Base-by-base conservation (phyloP, 2,329 filamentous ascomycete species). In the Ascosphaera apis region DNA sequence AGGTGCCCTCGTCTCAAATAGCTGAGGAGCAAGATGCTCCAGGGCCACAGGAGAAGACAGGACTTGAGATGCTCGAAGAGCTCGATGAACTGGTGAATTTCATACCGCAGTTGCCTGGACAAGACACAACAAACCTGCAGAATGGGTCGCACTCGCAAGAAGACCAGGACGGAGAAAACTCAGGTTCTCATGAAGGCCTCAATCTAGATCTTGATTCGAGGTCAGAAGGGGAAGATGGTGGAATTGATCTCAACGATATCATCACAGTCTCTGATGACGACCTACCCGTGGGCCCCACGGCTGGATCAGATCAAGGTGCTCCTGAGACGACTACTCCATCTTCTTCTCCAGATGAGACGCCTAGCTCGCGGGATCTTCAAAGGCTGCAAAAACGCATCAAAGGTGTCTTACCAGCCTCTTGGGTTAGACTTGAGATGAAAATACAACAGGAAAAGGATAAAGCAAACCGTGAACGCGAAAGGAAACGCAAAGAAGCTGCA, bases 381-480 rank as follows among this genome's bases (percentile, higher is more conserved):
- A 44, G 40, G 17, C 42, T 56, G 9, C 52, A 56, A 34, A 55
- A 57, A 18, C 54, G 44, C 35, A 62, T 61, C 9, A 56, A 57
- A 39, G 61, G 61, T 17, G 61, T 64, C 16, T 48, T 65, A 16
- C 61, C 61, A 13, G 61, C 61, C 4, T 64, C 61, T 16, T 63
- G 57, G 55, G 41, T 58, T 16, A 51, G 56, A 36, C 47, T 62
- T 34, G 51, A 61, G 41, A 48, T 50, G 34, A 51, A 53, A 39
- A 48, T 48, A 25, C 50, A 50, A n/a, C 45, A 40, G 45, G 44
- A 18, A 44, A 37, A 40, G 42, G 40, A 9, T 16, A 35, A 31
- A 45, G 36, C 37, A 25, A 41, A n/a, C 18, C 33, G 25, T 27
- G 36, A 32, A 50, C 46, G 33, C 45, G 21, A 9, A 34, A 38